Base-by-base conservation (phyloP, 495 filamentous ascomycete genomes). In the Aspergillus haitiensis region DNA sequence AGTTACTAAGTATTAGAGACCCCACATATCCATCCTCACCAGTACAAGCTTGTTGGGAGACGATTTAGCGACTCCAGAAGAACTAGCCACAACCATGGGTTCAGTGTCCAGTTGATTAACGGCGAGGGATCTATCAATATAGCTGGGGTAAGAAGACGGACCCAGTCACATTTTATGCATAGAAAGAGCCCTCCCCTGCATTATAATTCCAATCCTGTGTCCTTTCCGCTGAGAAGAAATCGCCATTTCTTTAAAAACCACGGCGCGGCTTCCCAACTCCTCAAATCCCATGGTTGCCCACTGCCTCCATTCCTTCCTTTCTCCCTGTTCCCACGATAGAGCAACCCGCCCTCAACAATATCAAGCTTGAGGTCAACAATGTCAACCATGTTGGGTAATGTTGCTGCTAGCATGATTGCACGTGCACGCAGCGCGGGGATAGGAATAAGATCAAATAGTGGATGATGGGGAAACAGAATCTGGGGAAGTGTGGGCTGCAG, bases 401-500 rank as follows among this genome's bases (percentile, higher is more conserved):
- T 68, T 34, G 70, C 68, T 10, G 69, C 65, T 31, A 77, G 47
- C 51, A 70, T 70, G 16, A 81, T 77, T 0, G 68, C 73, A 2
- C 75, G 56, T 11, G 72, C 70, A 5, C 78, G 64, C 2, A 81
- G 62, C 1, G 59, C 45, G 0, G 78, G 78, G n/a, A 78, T 40
- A 0, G 78, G 77, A 9, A 81, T 69, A 10, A 81, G 52, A 50
- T 80, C 78, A 10, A 81, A 59, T 12, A 71, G 70, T 3, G 76
- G 70, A 52, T 78, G 74, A 57, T 79, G 78, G 9, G 75, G 72
- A 39, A 75, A 67, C 6, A 81, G 67, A 11, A 81, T 73, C 62
- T 81, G 78, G 2, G 77, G 70, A 39, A 74, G 64, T 2, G 78
- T 81, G 0, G 77, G 78, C 46, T 70, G 73, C 0, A 81, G 63